Evolutionary conservation across 495 filamentous ascomycete genomes (phyloP).

Genomic region (Penicillium argentinense): DNA sequence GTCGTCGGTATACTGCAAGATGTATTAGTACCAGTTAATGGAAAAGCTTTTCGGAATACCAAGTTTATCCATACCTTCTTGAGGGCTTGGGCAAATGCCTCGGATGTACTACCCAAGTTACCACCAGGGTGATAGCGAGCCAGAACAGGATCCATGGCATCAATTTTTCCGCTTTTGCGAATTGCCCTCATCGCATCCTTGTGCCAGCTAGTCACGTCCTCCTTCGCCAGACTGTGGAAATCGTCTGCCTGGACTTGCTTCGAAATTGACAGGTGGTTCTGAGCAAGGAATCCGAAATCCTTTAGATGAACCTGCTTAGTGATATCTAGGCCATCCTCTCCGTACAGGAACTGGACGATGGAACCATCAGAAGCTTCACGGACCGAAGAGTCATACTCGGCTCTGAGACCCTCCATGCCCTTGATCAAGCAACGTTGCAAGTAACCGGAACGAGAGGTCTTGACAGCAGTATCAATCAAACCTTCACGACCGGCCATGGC

Average conservation of each 20-base stretch:
- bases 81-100: constrained; percentile 70
- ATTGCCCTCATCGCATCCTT: constrained; percentile 80
- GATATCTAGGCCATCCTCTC: constrained; percentile 93
- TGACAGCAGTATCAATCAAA: constrained; percentile 98
- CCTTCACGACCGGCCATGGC: constrained; percentile 99
- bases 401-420: constrained; percentile 93
- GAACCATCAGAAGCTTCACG: constrained; percentile 85
- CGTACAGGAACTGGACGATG: constrained; percentile 93
- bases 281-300: constrained; percentile 85
- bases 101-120: constrained; percentile 82
- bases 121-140: constrained; percentile 71
- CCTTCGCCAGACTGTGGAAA: constrained; percentile 53
- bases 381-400: constrained; percentile 91
- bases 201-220: constrained; percentile 51
- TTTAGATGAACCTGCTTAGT: constrained; percentile 89
- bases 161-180: constrained; percentile 64
- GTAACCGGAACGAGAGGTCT: constrained; percentile 95
- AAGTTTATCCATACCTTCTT: constrained; percentile 45
- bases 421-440: constrained; percentile 98
- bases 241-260: constrained; percentile 51
- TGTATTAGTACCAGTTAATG: constrained; percentile 18
- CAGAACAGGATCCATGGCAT: constrained; percentile 74
- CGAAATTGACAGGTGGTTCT: constrained; percentile 65
- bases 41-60: not conserved
- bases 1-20: constrained; percentile 63